These are phyloP conservation scores for Echria macrotheca DNA, from an alignment of 495 filamentous ascomycete species.

Conservation along the genomic window DNA sequence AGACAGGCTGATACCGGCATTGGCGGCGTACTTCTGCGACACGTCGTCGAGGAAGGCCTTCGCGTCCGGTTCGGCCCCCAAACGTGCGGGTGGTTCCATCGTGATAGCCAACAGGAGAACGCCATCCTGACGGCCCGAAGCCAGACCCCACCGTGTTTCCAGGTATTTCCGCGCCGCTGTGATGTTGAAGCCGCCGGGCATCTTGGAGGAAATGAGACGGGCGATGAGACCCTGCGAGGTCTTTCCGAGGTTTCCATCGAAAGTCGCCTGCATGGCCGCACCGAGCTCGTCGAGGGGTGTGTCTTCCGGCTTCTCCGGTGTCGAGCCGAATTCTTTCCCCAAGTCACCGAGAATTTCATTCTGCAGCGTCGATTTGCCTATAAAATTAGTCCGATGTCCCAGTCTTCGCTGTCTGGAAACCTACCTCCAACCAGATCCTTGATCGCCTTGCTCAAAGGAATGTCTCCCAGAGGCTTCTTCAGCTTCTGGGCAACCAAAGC, in stretches of 20 bases:
- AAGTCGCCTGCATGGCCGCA: slow-evolving; percentile 93
- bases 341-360: slow-evolving; percentile 94
- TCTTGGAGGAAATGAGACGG: slow-evolving; percentile 93
- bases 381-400: slow-evolving; percentile 4
- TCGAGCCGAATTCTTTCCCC: slow-evolving; percentile 97
- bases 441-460: slow-evolving; percentile 94
- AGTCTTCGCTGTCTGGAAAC: slow-evolving; percentile 17
- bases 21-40: slow-evolving; percentile 81
- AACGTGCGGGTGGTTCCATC: slow-evolving; percentile 81
- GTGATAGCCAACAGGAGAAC: slow-evolving; percentile 85
- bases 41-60: slow-evolving; percentile 87
- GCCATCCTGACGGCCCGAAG: slow-evolving; percentile 82
- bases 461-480: slow-evolving; percentile 85
- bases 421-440: slow-evolving; percentile 97
- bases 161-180: slow-evolving; percentile 90
- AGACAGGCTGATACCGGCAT: slow-evolving; percentile 78
- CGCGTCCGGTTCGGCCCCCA: slow-evolving; percentile 83
- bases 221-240: slow-evolving; percentile 92
- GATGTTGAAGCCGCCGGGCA: slow-evolving; percentile 99
- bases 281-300: slow-evolving; percentile 92
- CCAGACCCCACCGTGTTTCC: slow-evolving; percentile 89
- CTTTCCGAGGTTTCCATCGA: slow-evolving; percentile 96
- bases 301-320: slow-evolving; percentile 98
- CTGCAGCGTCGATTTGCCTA: slow-evolving; percentile 95
- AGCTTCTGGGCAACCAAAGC: slow-evolving; percentile 96